Evolutionary conservation across 2,329 filamentous ascomycete genomes (phyloP).

Genomic region (Fusarium dlaminii): DNA sequence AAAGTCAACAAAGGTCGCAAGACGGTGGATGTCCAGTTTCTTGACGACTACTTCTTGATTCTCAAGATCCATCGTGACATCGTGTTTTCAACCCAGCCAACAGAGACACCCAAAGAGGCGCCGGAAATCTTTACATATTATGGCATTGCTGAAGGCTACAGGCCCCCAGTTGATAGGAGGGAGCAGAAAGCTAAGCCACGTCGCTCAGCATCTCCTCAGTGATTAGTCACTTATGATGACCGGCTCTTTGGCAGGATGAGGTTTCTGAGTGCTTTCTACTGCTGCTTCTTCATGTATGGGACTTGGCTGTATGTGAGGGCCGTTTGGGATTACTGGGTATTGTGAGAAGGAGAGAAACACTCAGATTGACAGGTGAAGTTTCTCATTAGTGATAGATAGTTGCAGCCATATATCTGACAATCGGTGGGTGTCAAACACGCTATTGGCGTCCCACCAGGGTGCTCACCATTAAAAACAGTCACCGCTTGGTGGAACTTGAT

Average conservation of each 20-base stretch:
- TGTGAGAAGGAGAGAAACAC: background rate
- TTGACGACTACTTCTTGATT: background rate
- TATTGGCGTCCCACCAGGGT: background rate
- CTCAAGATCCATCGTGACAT: background rate
- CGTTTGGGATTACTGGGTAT: background rate
- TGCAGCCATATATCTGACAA: background rate
- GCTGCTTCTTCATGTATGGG: background rate
- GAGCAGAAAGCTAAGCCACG: background rate
- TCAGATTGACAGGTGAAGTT: background rate
- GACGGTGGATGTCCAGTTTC: background rate
- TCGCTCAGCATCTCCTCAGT: background rate
- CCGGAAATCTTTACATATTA: background rate
- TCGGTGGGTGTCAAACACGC: no score
- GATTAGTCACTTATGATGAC: background rate
- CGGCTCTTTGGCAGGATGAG: background rate
- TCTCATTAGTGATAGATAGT: background rate
- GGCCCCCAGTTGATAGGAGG: background rate
- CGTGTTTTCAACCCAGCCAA: background rate
- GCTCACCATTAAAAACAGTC: background rate
- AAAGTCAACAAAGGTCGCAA: background rate
- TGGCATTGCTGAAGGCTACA: background rate
- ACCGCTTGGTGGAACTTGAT: background rate
- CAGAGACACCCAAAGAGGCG: background rate
- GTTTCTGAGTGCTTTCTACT: background rate
- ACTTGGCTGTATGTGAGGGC: background rate